Evolutionary conservation across 2,329 filamentous ascomycete genomes (phyloP).

Genomic region (Alternaria tenuissima): DNA sequence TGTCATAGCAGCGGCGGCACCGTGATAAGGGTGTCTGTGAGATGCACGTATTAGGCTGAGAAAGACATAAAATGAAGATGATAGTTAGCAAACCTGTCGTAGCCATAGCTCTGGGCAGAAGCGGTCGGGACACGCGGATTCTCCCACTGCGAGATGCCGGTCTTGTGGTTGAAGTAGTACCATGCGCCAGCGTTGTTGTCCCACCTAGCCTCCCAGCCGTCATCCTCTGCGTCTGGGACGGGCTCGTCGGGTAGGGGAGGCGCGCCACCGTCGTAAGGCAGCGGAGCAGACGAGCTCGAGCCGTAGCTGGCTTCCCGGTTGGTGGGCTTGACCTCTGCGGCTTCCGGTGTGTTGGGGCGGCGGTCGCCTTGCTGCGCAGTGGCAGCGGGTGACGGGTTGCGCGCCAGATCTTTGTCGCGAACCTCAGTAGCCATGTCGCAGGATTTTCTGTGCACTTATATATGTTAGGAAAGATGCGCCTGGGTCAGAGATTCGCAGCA

Average conservation of each 20-base stretch:
- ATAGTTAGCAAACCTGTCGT: constrained; percentile 50
- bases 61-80: constrained; percentile 36
- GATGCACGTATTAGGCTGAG: constrained; percentile 43
- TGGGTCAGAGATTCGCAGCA: constrained; percentile 22
- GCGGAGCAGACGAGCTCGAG: constrained; percentile 26
- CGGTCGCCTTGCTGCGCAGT: constrained; percentile 16
- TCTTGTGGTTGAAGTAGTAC: constrained; percentile 88
- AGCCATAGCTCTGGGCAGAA: constrained; percentile 11
- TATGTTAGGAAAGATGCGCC: constrained; percentile 27
- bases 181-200: constrained; percentile 72
- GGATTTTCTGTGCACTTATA: constrained; percentile 18
- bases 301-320: constrained; percentile 21
- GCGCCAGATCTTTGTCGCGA: constrained; percentile 19
- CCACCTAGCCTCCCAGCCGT: constrained; percentile 85
- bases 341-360: constrained; percentile 15
- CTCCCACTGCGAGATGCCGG: constrained; percentile 78
- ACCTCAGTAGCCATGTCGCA: constrained; percentile 24
- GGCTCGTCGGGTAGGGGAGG: constrained; percentile 61
- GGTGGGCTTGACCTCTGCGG: constrained; percentile 12
- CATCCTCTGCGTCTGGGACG: constrained; percentile 56
- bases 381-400: constrained; percentile 22
- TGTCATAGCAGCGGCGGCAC: constrained; percentile 39
- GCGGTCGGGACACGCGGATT: constrained; percentile 76
- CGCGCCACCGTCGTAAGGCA: constrained; percentile 39
- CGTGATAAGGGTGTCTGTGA: constrained; percentile 31